Percentiles rank a stretch among this genome's conserved stretches.
phyloP scores from a whole-genome alignment of 1,139 yeast species.

The Pneumocystis sp. region DNA sequence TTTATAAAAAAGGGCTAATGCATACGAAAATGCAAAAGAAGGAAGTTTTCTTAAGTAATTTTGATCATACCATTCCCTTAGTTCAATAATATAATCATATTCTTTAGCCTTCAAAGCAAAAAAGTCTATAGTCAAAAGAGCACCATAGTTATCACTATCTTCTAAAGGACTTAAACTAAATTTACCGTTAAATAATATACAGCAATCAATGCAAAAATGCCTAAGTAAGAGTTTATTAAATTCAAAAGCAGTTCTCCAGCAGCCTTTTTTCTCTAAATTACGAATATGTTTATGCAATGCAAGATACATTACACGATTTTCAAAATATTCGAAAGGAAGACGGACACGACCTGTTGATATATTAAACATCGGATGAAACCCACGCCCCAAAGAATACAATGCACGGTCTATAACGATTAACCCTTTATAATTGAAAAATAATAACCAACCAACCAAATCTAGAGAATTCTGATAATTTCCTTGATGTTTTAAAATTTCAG shows the following conservation, averaged over 20 bases:
- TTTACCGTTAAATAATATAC: not conserved
- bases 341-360: conserved; percentile 40
- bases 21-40: conserved; percentile 53
- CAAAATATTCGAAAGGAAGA: conserved; percentile 59
- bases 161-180: conserved; percentile 45
- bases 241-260: conserved; percentile 59
- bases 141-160: conserved; percentile 72
- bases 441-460: conserved; percentile 23
- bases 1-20: conserved; percentile 32
- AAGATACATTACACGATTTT: conserved; percentile 64
- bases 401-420: conserved; percentile 48
- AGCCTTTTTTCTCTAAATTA: conserved; percentile 61
- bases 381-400: conserved; percentile 63
- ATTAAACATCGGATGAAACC: conserved; percentile 34
- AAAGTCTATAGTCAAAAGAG: conserved; percentile 65
- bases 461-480: conserved; percentile 43
- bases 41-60: conserved; percentile 41
- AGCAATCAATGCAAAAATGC: not conserved
- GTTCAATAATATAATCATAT: conserved; percentile 42
- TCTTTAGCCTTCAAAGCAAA: conserved; percentile 59
- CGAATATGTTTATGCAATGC: conserved; percentile 59
- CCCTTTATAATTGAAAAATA: not conserved
- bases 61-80: conserved; percentile 22
- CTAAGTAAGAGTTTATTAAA: conserved; percentile 48
- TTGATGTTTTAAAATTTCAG: conserved; percentile 58